Evolutionary conservation across 2,329 filamentous ascomycete species (phyloP).

Genomic region (Diaporthe sp.): DNA sequence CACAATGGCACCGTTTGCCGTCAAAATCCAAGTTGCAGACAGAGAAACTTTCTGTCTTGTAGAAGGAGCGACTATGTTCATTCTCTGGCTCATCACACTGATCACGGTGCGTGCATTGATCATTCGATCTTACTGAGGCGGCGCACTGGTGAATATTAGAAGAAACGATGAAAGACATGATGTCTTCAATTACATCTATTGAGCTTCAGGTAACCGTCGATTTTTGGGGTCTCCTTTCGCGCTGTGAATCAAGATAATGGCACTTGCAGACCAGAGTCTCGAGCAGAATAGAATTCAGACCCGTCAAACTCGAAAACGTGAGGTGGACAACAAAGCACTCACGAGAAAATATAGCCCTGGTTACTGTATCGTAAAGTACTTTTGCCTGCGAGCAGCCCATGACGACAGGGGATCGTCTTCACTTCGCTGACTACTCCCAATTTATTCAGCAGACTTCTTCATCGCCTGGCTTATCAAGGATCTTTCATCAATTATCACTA

Average conservation of each 20-base stretch:
- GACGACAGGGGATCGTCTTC: too few relatives aligned
- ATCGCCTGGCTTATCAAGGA: too few relatives aligned
- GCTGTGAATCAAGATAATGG: neutral
- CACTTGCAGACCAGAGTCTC: too few relatives aligned
- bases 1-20: neutral
- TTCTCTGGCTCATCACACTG: neutral
- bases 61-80: neutral
- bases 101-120: neutral
- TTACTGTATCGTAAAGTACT: too few relatives aligned
- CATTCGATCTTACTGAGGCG: neutral
- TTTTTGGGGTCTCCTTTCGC: neutral
- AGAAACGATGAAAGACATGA: neutral
- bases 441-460: neutral
- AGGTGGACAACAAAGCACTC: neutral
- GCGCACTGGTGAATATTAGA: neutral
- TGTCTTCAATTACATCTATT: neutral
- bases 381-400: too few relatives aligned
- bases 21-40: too few relatives aligned
- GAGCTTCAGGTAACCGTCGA: neutral
- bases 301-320: neutral
- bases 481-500: neutral
- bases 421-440: neutral
- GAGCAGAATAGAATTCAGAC: neutral
- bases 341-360: neutral
- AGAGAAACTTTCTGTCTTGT: neutral